Evolutionary conservation across 495 filamentous ascomycete genomes (phyloP).

Genomic region (Neurospora tetrasperma): DNA sequence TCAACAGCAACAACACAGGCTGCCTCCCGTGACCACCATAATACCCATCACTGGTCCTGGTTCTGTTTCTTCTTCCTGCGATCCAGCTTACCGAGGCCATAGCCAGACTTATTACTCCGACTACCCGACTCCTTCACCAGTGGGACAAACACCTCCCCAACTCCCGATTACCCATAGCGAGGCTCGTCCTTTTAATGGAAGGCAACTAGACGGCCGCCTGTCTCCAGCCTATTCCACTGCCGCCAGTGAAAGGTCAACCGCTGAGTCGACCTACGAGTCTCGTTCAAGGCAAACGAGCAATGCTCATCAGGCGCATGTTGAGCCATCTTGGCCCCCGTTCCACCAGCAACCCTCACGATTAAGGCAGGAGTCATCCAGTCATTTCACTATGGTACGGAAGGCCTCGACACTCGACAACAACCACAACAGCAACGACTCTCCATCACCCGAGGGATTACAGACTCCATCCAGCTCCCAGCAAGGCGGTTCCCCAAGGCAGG

Average conservation of each 20-base stretch:
- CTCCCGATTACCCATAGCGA: conserved; percentile 26
- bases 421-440: conserved; percentile 5
- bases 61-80: conserved; percentile 18
- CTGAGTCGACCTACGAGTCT: conserved; percentile 24
- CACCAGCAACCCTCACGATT: conserved; percentile 16
- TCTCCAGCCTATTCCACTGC: conserved; percentile 28
- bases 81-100: conserved; percentile 16
- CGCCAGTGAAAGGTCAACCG: conserved; percentile 26
- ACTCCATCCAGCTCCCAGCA: conserved; percentile 18
- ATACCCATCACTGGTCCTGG: conserved; percentile 13
- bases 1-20: conserved; percentile 10
- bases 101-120: conserved; percentile 19
- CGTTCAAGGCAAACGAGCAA: conserved; percentile 18
- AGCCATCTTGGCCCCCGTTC: conserved; percentile 12
- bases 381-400: conserved; percentile 9
- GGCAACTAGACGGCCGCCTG: conserved; percentile 22
- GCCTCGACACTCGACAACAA: not conserved
- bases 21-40: conserved; percentile 24
- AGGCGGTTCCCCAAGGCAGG: conserved; percentile 22
- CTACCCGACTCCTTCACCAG: conserved; percentile 28
- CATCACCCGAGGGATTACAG: conserved; percentile 11
- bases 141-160: conserved; percentile 27
- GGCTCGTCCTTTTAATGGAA: conserved; percentile 20
- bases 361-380: conserved; percentile 12
- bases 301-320: conserved; percentile 13